Base-by-base conservation (phyloP, 2,329 filamentous ascomycete species). In the Aspergillus quadrilineatus region DNA sequence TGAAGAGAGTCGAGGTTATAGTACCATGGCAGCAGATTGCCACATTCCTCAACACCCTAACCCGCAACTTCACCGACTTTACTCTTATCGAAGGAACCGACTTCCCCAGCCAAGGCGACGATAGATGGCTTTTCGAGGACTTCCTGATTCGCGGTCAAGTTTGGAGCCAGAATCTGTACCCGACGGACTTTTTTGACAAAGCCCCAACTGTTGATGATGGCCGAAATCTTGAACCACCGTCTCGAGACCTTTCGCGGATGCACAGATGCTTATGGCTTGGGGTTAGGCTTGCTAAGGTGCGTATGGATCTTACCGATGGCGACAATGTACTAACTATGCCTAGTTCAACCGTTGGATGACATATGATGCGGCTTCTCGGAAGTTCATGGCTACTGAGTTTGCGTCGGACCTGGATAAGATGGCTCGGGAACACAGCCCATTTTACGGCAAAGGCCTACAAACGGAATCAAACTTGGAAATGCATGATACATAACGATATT, bases 121-220 rank as follows among this genome's bases (percentile, higher is more conserved):
- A 63, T 2, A 71, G 75, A 8, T 82, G 84, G 49, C 64, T 87
- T 1, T 79, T 82, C 0, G 85, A 87, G 60, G 85, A 87, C 60
- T 85, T 82, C 60, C 65, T 79, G 1, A 79, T 86, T 6, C 77
- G 82, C 26, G 85, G 84, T 1, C 74, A 82, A 55, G 66, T 81
- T 26, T 85, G 81, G 79, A 79, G 77, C 50, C 73, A 80, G 57
- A 43, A 63, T 0, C 79, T 77, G 52, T 82, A 80, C 57, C 79
- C 80, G 0, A 59, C 73, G 1, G 68, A 72, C 3, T 85, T 82
- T 72, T 86, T 86, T 61, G 59, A 70, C 2, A 71, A 73, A 17
- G 72, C 75, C 1, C 73, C 77, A 48, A 72, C 76, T 37, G 82
- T 85, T 56, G 82, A 85, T 46, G 80, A 85, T 45, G 81, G 82